Evolutionary conservation across 768 basidiomycete species (phyloP).

Genomic region (Hygrocybe coccinea): DNA sequence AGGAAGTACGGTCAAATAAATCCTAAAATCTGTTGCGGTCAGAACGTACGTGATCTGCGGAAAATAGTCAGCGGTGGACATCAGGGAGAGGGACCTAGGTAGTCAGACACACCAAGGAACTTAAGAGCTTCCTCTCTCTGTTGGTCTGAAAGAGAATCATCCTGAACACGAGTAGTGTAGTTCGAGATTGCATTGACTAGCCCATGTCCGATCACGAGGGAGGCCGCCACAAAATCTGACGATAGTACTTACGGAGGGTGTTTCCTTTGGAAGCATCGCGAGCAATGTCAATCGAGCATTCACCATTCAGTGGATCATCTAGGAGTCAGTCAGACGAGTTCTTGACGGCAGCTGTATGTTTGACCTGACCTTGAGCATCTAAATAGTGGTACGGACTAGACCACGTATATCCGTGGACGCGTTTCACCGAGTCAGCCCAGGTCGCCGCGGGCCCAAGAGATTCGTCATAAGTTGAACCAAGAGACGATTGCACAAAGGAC

Average conservation of each 20-base stretch:
- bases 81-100: neutral
- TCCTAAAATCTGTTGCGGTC: neutral
- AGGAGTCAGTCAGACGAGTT: neutral
- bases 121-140: constrained; percentile 50
- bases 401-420: constrained; percentile 36
- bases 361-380: constrained; percentile 45
- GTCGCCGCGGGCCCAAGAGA: constrained; percentile 48
- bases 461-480: constrained; percentile 39
- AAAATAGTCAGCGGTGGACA: neutral
- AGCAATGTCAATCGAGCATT: constrained; percentile 45
- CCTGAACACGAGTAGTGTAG: constrained; percentile 47
- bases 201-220: neutral
- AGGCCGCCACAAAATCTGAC: constrained; percentile 18
- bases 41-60: constrained; percentile 30
- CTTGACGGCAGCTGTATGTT: constrained; percentile 7
- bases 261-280: constrained; percentile 41
- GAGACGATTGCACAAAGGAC: constrained; percentile 41
- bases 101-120: constrained; percentile 39
- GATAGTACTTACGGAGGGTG: constrained; percentile 38
- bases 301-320: constrained; percentile 40
- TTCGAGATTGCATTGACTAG: constrained; percentile 54
- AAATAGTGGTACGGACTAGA: constrained; percentile 44
- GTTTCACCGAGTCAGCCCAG: constrained; percentile 49
- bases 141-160: constrained; percentile 36
- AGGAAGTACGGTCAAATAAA: neutral